Conservation (phyloP, 495 filamentous ascomycete genomes). For the Chlorociboria aeruginascens region DNA sequence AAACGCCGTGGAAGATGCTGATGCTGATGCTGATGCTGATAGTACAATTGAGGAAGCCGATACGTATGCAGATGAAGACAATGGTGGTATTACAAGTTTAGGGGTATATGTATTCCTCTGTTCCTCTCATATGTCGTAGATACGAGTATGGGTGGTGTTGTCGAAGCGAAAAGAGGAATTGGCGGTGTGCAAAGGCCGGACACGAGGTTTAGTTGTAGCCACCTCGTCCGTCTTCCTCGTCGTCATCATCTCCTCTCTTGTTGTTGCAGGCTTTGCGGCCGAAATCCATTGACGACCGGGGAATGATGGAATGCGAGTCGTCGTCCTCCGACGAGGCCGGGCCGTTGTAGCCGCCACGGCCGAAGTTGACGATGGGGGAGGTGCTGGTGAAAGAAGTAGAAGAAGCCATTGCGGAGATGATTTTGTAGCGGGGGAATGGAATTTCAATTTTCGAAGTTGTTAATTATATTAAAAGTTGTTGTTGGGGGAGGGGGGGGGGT, state of each 20-base stretch:
- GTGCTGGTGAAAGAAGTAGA: not conserved
- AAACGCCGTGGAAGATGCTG: not conserved
- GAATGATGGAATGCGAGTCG: slow-evolving; percentile 7
- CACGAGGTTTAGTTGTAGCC: slow-evolving; percentile 35
- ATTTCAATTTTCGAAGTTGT: too few relatives aligned
- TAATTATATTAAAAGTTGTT: too few relatives aligned
- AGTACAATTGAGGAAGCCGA: not conserved
- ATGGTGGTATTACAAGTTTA: too few relatives aligned
- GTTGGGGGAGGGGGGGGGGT: too few relatives aligned
- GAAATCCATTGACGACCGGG: slow-evolving; percentile 12
- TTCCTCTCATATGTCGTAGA: not conserved
- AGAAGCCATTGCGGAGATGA: slow-evolving; percentile 9
- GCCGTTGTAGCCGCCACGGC: slow-evolving; percentile 27
- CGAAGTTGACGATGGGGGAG: slow-evolving; percentile 4
- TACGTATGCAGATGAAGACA: too few relatives aligned
- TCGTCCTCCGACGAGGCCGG: slow-evolving; percentile 25
- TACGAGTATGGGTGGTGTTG: not conserved
- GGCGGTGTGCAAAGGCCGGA: too few relatives aligned
- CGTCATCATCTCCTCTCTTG: slow-evolving; percentile 12
- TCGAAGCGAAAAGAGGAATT: not conserved
- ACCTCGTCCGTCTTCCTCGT: slow-evolving; percentile 23
- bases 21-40: not conserved
- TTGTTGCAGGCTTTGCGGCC: slow-evolving; percentile 21
- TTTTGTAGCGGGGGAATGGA: too few relatives aligned
- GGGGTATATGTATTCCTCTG: not conserved